phyloP scores from a whole-genome alignment of 2,329 filamentous ascomycete genomes.

The Epichloe amarillans region DNA sequence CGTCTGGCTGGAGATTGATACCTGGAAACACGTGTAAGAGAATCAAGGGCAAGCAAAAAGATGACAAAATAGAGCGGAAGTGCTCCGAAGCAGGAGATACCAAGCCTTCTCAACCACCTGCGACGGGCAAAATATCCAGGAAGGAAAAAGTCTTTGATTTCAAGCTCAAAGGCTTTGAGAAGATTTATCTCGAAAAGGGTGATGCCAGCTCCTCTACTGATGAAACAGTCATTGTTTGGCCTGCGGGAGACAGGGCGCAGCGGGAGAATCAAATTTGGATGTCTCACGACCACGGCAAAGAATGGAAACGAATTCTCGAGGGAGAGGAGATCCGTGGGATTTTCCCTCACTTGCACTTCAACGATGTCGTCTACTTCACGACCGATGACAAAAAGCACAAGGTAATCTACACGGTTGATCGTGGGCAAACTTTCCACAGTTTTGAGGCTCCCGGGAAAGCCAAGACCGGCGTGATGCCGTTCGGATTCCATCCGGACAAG shows the following conservation, averaged over 20 bases:
- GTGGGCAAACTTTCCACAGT: slow-evolving; percentile 57
- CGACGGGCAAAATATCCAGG: slow-evolving; percentile 52
- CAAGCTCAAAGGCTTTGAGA: slow-evolving; percentile 35
- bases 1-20: slow-evolving; percentile 84
- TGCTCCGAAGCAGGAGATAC: slow-evolving; percentile 49
- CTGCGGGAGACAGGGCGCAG: slow-evolving; percentile 23
- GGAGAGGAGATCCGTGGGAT: slow-evolving; percentile 58
- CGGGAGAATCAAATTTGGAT: slow-evolving; percentile 51
- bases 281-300: slow-evolving; percentile 78
- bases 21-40: slow-evolving; percentile 65
- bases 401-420: slow-evolving; percentile 71
- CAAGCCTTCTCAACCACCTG: slow-evolving; percentile 32
- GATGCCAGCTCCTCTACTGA: slow-evolving; percentile 50
- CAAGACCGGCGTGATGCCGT: slow-evolving; percentile 25
- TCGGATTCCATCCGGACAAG: slow-evolving; percentile 72
- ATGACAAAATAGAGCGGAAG: slow-evolving; percentile 58
- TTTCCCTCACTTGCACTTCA: slow-evolving; percentile 66
- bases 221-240: slow-evolving; percentile 54
- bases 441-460: slow-evolving; percentile 56
- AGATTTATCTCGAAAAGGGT: slow-evolving; percentile 67
- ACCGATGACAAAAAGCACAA: slow-evolving; percentile 39
- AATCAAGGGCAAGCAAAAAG: slow-evolving; percentile 48
- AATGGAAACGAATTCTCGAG: slow-evolving; percentile 59
- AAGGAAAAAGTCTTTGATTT: slow-evolving; percentile 51
- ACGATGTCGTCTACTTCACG: slow-evolving; percentile 77